Base-by-base conservation (phyloP, 345 rosid species). In the Ceriops zippeliana region DNA sequence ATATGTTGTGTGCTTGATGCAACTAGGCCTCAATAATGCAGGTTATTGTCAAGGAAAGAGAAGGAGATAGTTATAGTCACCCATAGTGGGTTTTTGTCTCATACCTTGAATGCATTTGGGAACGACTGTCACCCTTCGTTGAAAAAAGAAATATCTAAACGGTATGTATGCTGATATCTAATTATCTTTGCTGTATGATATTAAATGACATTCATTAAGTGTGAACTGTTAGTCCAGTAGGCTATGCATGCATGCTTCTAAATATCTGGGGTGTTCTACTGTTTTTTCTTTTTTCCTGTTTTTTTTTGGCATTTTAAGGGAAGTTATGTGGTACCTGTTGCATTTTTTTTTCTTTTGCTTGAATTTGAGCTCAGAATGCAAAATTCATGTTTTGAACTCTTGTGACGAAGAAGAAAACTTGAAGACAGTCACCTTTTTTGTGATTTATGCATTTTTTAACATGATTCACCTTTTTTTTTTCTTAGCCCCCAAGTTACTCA, bases 11-110 rank as follows among this genome's bases (percentile, higher is more conserved):
- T 70, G 52, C 10, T 10, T 21, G 17, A 8, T 20, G 30, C 42
- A 35, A 38, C 27, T 51, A 24, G 64, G 59, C 63, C 71, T 63
- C 38, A 62, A 38, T 60, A 49, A 19, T 66, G 52, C 86, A 95
- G 99, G 99, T 80, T 95, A 83, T 95, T 92, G 96, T 91, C 96
- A 63, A 83, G 97, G 80, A 85, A 84, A 79, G 98, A 95, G 80
- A 95, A 89, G 80, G 98, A 95, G 90, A 95, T 95, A 82, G 99
- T 96, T 27, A 80, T 95, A 70, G 98, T 95, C 75, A 91, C 98
- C 60, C 99, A 95, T 65, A 89, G 98, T 56, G 96, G 98, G 32
- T 91, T 95, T 84, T 85, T 95, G 89, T 83, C 72, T 76, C 98
- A 90, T 72, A 85, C 96, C 42, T 78, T 90, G 69, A 81, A 75